A percentile compares a stretch with the other conserved stretches of the same genome.
These are phyloP conservation scores for Botrytis porri DNA, from an alignment of 2,329 filamentous ascomycete species.

Conservation along the genomic window DNA sequence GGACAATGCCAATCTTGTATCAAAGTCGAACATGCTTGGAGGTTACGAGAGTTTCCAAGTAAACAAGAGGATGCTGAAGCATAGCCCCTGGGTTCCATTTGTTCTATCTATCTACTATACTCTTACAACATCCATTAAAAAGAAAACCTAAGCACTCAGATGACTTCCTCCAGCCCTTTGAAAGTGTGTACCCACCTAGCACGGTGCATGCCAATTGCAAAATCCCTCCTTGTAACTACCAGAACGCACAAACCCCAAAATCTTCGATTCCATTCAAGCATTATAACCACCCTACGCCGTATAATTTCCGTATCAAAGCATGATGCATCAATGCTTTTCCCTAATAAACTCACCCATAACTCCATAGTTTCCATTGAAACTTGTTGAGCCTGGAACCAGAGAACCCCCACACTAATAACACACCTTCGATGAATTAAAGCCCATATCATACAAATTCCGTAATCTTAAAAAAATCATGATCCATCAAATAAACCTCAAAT, in stretches of 20 bases:
- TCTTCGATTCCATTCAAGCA: neutral
- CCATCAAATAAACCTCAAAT: neutral
- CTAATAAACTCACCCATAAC: constrained; percentile 1
- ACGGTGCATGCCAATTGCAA: neutral
- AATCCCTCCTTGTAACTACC: neutral
- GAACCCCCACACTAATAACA: constrained; percentile 19
- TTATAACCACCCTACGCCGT: neutral
- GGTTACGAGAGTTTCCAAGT: neutral
- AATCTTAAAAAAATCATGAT: neutral
- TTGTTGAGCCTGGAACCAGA: constrained; percentile 7
- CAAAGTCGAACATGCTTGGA: neutral
- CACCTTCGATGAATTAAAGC: constrained; percentile 11
- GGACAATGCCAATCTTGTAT: neutral
- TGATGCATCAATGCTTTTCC: constrained; percentile 1
- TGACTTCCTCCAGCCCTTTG: neutral
- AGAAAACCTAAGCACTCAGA: neutral
- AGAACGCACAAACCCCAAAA: neutral
- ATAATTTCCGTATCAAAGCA: constrained; percentile 14
- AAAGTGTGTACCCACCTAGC: neutral
- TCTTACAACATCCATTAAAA: constrained; percentile 15
- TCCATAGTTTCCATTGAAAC: neutral
- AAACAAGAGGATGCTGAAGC: neutral
- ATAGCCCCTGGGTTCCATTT: neutral
- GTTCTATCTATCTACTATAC: constrained; percentile 17
- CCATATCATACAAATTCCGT: constrained; percentile 14